A percentile compares a stretch with the other conserved stretches of the same genome.
These are phyloP conservation scores for Dendrobium officinale DNA, from an alignment of 106 monocot genomes.

Conservation along the genomic window DNA sequence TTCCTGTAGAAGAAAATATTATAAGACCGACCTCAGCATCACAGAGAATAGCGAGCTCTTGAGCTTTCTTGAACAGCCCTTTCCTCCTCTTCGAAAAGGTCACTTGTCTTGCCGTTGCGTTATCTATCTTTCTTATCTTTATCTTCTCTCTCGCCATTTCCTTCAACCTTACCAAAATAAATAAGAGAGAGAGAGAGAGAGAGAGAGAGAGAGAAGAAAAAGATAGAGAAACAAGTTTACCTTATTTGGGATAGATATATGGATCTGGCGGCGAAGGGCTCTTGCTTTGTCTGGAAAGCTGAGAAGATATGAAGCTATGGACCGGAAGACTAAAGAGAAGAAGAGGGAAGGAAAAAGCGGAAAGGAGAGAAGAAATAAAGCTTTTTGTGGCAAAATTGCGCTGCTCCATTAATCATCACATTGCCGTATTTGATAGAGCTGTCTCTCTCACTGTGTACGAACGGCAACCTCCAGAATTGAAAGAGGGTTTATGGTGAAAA, in stretches of 20 bases:
- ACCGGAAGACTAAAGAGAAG: neutral
- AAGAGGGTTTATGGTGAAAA: too few species aligned
- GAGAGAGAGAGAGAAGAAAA: neutral
- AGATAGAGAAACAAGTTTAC: neutral
- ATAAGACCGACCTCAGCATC: constrained; percentile 66
- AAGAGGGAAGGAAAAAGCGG: neutral
- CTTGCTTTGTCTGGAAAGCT: too few species aligned
- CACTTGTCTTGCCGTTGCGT: constrained; percentile 46
- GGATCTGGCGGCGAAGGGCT: neutral
- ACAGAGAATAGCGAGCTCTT: constrained; percentile 61
- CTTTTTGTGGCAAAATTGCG: neutral
- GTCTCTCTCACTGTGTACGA: neutral
- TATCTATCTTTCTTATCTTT: constrained; percentile 35
- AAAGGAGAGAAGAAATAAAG: neutral
- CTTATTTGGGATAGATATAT: neutral
- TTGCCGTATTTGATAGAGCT: neutral
- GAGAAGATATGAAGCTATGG: neutral
- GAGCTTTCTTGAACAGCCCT: constrained; percentile 64
- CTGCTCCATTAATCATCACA: constrained; percentile 1
- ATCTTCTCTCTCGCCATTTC: constrained; percentile 37
- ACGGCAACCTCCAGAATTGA: neutral
- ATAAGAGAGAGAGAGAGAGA: neutral
- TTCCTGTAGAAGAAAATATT: constrained; percentile 56
- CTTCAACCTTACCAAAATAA: neutral
- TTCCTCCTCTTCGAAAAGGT: constrained; percentile 61